These are phyloP conservation scores for Neckera pumila DNA, from an alignment of 225 moss, liverwort and hornwort genomes.

Conservation along the genomic window DNA sequence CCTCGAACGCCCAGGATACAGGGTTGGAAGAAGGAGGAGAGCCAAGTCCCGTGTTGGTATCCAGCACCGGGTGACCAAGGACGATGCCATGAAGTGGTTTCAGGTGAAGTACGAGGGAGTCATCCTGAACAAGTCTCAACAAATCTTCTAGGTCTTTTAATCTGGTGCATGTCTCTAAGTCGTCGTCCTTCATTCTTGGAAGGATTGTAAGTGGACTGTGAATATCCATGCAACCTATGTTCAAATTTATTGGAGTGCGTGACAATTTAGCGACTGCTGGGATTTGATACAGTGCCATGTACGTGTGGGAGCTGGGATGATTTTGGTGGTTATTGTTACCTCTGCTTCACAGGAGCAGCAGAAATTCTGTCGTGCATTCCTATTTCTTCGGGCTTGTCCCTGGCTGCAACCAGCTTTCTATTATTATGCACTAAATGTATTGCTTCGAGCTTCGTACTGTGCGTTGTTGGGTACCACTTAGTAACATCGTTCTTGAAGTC, in stretches of 20 bases:
- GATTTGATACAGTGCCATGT: neutral
- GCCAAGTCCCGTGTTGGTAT: constrained; percentile 7
- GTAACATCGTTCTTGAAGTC: neutral
- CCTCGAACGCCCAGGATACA: constrained; percentile 5
- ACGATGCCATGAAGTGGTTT: constrained; percentile 13
- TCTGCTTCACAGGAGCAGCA: neutral
- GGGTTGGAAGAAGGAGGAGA: constrained; percentile 8
- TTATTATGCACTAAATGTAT: too few relatives aligned
- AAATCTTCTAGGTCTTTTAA: neutral
- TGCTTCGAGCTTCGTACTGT: neutral
- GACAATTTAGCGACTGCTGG: neutral
- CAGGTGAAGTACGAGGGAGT: constrained; percentile 14
- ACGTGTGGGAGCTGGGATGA: neutral
- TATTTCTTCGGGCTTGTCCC: neutral
- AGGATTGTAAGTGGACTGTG: neutral
- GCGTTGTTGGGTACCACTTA: too few relatives aligned
- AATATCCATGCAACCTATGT: neutral
- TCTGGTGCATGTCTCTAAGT: neutral
- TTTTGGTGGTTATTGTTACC: too few relatives aligned
- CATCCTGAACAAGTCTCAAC: constrained; percentile 10
- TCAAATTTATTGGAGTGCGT: neutral
- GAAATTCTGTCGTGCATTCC: neutral
- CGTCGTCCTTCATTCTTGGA: neutral
- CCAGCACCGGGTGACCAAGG: constrained; percentile 9
- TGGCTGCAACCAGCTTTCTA: too few relatives aligned